Evolutionary conservation across 495 filamentous ascomycete species (phyloP).

Genomic region (Halenospora varia): DNA sequence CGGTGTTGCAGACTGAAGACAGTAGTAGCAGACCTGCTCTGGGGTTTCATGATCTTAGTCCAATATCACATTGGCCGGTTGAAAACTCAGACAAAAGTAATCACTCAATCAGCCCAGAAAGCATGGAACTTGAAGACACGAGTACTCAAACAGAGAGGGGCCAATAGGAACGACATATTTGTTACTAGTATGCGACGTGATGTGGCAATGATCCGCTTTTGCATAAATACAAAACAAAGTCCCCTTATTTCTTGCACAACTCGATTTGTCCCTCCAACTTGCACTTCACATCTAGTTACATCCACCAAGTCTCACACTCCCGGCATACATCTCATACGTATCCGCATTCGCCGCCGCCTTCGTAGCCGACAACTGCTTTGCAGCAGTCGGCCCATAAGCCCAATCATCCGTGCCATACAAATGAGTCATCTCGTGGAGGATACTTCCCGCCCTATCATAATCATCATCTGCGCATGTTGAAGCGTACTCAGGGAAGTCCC

Average conservation of each 20-base stretch:
- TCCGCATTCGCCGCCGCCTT: conserved; percentile 26
- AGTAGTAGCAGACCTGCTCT: background rate
- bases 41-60: background rate
- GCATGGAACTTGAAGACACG: background rate
- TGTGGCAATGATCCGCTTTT: too few species aligned
- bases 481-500: conserved; percentile 25
- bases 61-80: too few species aligned
- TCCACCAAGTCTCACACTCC: conserved; percentile 26
- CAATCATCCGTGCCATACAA: conserved; percentile 28
- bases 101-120: background rate
- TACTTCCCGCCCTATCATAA: conserved; percentile 28
- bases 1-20: background rate
- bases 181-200: too few species aligned
- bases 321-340: conserved; percentile 29
- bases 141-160: background rate
- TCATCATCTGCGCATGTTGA: conserved; percentile 26
- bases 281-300: conserved; percentile 18
- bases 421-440: conserved; percentile 30
- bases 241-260: too few species aligned
- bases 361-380: conserved; percentile 17
- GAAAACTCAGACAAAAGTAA: background rate
- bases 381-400: conserved; percentile 22
- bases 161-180: background rate
- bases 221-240: too few species aligned
- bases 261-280: too few species aligned